Conservation (phyloP, 1,284 basidiomycete species). For the Ceratorhiza oryzae-sativae region DNA sequence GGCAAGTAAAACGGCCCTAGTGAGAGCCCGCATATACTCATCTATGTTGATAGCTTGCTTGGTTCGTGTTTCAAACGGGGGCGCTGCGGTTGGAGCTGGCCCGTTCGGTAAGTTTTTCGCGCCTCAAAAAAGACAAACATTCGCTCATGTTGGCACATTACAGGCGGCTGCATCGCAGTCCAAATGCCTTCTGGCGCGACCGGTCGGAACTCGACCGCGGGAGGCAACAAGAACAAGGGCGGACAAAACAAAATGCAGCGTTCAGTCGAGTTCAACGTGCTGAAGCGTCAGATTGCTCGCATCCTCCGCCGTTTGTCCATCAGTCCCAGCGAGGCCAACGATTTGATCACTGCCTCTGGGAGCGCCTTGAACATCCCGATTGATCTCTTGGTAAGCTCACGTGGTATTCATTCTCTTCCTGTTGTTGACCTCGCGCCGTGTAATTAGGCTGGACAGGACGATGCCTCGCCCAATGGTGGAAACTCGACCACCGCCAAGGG, state of each 20-base stretch:
- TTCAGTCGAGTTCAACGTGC: slow-evolving; percentile 14
- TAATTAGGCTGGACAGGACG: slow-evolving; percentile 31
- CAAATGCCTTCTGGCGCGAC: slow-evolving; percentile 16
- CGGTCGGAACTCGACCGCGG: slow-evolving; percentile 12
- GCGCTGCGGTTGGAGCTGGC: slow-evolving; percentile 32
- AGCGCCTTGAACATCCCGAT: slow-evolving; percentile 34
- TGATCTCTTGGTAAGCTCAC: slow-evolving; percentile 18
- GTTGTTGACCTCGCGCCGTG: neutral
- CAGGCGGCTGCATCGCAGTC: slow-evolving; percentile 29
- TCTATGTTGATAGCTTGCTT: slow-evolving; percentile 2
- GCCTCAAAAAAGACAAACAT: neutral
- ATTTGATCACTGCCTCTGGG: slow-evolving; percentile 37
- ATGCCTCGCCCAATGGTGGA: slow-evolving; percentile 27
- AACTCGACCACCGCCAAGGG: slow-evolving; percentile 35
- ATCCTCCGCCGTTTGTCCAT: slow-evolving; percentile 35
- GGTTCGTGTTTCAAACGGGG: slow-evolving; percentile 31
- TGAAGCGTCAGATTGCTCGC: slow-evolving; percentile 28
- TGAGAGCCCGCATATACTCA: neutral
- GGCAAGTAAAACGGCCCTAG: neutral
- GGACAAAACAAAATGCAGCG: neutral
- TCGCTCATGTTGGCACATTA: neutral
- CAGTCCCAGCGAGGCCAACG: slow-evolving; percentile 36
- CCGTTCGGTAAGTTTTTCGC: slow-evolving; percentile 19
- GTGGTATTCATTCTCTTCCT: neutral
- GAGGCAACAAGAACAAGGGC: neutral